phyloP scores from a whole-genome alignment of 768 basidiomycete genomes.

The Tricholoma hemisulphureum region DNA sequence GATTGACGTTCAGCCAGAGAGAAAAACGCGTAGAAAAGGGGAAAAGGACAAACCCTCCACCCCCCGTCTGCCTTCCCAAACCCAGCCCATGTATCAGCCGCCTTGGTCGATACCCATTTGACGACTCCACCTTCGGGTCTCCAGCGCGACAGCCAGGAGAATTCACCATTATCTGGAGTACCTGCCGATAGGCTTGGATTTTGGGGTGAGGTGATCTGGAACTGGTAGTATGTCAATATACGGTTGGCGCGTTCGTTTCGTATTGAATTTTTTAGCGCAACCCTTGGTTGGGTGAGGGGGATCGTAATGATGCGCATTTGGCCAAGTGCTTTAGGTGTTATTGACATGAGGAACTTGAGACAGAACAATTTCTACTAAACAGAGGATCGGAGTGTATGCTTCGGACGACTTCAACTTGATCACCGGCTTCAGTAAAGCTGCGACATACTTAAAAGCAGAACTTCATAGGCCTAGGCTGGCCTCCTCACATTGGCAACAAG shows the following conservation, averaged over 20 bases:
- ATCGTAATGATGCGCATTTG: constrained; percentile 46
- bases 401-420: no score
- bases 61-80: constrained; percentile 68
- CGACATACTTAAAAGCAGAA: no score
- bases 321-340: constrained; percentile 25
- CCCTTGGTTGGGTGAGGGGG: constrained; percentile 40
- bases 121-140: constrained; percentile 42
- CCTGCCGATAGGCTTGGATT: not conserved
- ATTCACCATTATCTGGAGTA: constrained; percentile 19
- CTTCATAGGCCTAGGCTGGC: no score
- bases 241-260: constrained; percentile 17
- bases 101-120: constrained; percentile 53
- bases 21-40: constrained; percentile 1
- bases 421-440: no score
- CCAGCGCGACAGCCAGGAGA: constrained; percentile 29
- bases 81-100: constrained; percentile 56
- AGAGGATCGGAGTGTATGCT: no score
- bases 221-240: constrained; percentile 43
- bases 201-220: constrained; percentile 34
- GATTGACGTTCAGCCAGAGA: not conserved
- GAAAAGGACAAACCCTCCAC: constrained; percentile 61
- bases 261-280: constrained; percentile 13
- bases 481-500: no score
- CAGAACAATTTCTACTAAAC: no score
- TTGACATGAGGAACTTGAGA: constrained; percentile 17